Conservation (phyloP, 192 early-diverging fungal species). For the Coemansia sp. region DNA sequence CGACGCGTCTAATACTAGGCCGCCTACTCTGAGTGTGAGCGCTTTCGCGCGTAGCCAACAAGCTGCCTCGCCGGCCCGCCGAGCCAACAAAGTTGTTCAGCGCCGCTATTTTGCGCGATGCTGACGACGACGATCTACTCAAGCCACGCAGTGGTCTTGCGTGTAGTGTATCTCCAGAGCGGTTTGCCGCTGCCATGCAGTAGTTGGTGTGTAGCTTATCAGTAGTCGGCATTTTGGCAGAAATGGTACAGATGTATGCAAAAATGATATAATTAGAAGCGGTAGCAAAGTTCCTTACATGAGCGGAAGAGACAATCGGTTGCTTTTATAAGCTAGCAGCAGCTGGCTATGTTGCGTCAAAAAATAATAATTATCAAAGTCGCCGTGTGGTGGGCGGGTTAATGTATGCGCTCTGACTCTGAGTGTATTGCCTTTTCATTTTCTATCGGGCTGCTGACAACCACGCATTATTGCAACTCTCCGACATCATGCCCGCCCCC, state of each 20-base stretch:
- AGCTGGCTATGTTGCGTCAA: too few species aligned
- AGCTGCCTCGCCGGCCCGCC: not conserved
- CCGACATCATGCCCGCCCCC: not conserved
- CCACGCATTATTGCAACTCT: not conserved
- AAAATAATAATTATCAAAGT: not conserved
- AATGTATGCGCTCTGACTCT: not conserved
- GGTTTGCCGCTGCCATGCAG: not conserved
- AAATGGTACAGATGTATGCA: not conserved
- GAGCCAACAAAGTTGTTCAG: not conserved
- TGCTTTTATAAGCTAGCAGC: too few species aligned
- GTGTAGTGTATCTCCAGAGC: not conserved
- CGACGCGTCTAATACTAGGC: slow-evolving; percentile 20
- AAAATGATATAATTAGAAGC: too few species aligned
- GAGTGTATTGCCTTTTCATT: too few species aligned
- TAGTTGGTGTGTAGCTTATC: not conserved
- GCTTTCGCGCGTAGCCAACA: not conserved
- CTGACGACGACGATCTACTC: not conserved
- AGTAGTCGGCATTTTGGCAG: not conserved
- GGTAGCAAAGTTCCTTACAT: too few species aligned
- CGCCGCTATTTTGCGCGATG: not conserved
- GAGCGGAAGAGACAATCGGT: too few species aligned
- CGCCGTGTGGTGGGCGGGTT: not conserved
- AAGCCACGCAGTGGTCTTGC: not conserved
- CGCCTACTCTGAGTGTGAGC: not conserved
- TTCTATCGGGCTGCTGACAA: slow-evolving; percentile 4